Base-by-base conservation (phyloP, 192 early-diverging fungal species). In the Coemansia sp. region DNA sequence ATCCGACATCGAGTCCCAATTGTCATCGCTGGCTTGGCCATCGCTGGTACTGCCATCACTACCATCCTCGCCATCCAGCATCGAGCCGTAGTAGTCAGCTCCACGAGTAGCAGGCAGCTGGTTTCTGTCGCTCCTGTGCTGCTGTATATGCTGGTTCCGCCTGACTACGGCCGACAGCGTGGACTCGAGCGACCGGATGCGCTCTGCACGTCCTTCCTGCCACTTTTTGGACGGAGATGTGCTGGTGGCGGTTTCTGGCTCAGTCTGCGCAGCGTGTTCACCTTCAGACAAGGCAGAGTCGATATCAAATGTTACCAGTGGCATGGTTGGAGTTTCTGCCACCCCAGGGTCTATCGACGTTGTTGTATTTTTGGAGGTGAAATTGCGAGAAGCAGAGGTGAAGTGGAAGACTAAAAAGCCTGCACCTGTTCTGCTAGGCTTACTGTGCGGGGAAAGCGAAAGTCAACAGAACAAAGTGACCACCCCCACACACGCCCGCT, bases 101-200 rank as follows among this genome's bases (percentile, higher is more conserved):
- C 46, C 43, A 6, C 12, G 41, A 4, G 16, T 47, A 15, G 11
- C 39, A 26, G 19, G 8, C 51, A 21, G 21, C 26, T 22, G 26
- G 39, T 37, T 46, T 32, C 10, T 39, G 9, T 48, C 49, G 51
- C 13, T 18, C 37, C n/a, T 39, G 36, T 42, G 43, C 55, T 59
- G 22, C 32, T 49, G 69, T 45, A 56, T 19, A 4, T 48, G 46
- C 51, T 69, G 67, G n/a, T 47, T 48, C 16, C 67, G 71, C 46
- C 40, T 46, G 16, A 49, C 37, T 16, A 61, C 58, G 19, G 71
- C 71, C 12, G 59, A 68, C 15, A 82, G 68, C 37, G 62, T 71
- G n/a, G 79, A 60, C 45, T 82, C 79, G 3, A 82, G 71, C 10
- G 32, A 59, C 36, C 48, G 71, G 26, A 82, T 69, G 13, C 79